Base-by-base conservation (phyloP, 2,329 filamentous ascomycete species). In the Claviceps capensis region DNA sequence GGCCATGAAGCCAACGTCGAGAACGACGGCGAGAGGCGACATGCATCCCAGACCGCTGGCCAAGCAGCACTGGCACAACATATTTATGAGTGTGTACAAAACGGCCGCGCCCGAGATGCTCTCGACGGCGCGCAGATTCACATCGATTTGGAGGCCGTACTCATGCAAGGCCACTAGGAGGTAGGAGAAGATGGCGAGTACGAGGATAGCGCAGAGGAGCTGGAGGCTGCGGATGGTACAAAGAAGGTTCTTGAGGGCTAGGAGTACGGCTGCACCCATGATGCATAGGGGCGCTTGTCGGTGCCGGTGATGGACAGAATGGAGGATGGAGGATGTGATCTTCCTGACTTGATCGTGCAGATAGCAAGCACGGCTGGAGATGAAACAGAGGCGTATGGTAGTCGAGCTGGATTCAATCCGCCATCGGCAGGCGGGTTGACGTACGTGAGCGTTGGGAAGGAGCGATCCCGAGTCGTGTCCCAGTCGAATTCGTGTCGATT, bases 171-270 rank as follows among this genome's bases (percentile, higher is more conserved):
- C 77, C 8, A 85, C 81, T 48, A 96, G 79, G 75, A 89, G 94
- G 75, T 94, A 95, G 48, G 82, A 83, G 74, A 85, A 90, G 62
- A 93, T 78, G 58, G 78, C 85, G 55, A 96, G 78, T 55, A 91
- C 78, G 58, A 95, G 75, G 54, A 76, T 81, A 8, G 84, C 75
- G 65, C 81, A 86, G 63, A 79, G 74, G 67, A 95, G 85, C 61
- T 88, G 80, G 52, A 95, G 69, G 57, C 77, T 69, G 59, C 91
- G 86, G 61, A 94, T 72, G 65, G 83, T 75, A 65, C 84, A 85
- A 62, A 88, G 84, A 47, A 78, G 54, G 54, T 77, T 68, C 61
- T 87, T 88, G 60, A 95, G 79, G 60, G 79, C 73, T 55, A 82
- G 66, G 57, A 61, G 63, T 23, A 59, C 9, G 9, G 9, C 1